A percentile compares a stretch with the other conserved stretches of the same genome.
These are phyloP conservation scores for Trichophyton equinum DNA, from an alignment of 2,329 filamentous ascomycete genomes.

Conservation along the genomic window DNA sequence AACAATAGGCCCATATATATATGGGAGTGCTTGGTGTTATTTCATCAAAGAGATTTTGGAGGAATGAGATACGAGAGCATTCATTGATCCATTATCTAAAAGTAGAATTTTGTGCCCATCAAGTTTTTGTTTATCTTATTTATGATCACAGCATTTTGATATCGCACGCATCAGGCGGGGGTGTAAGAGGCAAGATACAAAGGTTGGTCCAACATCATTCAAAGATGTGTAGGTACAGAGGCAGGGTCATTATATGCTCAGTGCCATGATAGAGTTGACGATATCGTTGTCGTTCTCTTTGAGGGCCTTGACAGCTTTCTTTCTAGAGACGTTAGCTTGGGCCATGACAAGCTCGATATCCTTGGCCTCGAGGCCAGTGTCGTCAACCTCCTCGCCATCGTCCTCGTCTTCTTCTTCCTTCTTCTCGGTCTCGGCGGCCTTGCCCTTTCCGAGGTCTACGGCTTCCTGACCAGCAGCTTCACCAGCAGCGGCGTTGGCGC, in stretches of 20 bases:
- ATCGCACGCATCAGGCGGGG: not conserved
- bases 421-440: conserved; percentile 47
- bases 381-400: conserved; percentile 90
- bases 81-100: not conserved
- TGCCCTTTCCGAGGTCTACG: conserved; percentile 47
- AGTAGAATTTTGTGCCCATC: not conserved
- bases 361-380: conserved; percentile 90
- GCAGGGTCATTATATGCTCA: conserved; percentile 53
- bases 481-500: conserved; percentile 42
- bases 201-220: not conserved
- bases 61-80: too few species aligned
- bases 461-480: conserved; percentile 50
- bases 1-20: too few species aligned
- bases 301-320: conserved; percentile 96
- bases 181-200: not conserved
- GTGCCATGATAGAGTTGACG: conserved; percentile 99
- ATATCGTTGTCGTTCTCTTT: conserved; percentile 98
- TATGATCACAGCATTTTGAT: conserved; percentile 1
- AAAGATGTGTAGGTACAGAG: not conserved
- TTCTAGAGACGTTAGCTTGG: conserved; percentile 89
- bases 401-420: conserved; percentile 74
- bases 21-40: too few species aligned
- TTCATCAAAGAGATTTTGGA: too few species aligned
- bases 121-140: not conserved
- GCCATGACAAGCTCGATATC: conserved; percentile 99